A percentile compares a stretch with the other conserved stretches of the same genome.
These are phyloP conservation scores for Eudorina sp. DNA, from an alignment of 139 green algal genomes.

Conservation along the genomic window DNA sequence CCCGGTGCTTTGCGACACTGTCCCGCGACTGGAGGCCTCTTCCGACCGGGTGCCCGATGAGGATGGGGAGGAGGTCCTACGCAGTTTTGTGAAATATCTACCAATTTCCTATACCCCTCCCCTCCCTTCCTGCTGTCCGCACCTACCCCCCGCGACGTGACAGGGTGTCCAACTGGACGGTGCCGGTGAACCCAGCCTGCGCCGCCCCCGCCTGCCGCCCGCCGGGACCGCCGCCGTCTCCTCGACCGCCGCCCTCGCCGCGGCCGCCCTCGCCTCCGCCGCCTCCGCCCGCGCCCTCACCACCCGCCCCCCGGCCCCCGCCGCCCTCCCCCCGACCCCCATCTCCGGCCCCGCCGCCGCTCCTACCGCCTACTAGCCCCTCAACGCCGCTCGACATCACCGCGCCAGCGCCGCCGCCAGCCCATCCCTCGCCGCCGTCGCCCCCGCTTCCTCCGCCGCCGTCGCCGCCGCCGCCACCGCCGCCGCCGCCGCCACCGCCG, in stretches of 20 bases:
- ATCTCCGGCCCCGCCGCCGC: not conserved
- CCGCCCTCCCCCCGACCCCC: not conserved
- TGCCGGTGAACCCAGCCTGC: slow-evolving; percentile 12
- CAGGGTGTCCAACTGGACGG: slow-evolving; percentile 12
- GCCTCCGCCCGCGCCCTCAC: not conserved
- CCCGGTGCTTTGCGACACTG: too few relatives aligned
- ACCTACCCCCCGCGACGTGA: too few relatives aligned
- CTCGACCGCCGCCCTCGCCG: not conserved
- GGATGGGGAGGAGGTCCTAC: too few relatives aligned
- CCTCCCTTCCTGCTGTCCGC: too few relatives aligned
- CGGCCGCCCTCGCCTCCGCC: not conserved
- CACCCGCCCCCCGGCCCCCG: not conserved
- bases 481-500: not conserved
- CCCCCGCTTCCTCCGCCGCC: not conserved
- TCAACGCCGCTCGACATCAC: not conserved
- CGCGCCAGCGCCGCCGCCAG: not conserved
- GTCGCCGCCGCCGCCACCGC: not conserved
- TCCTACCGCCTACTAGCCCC: slow-evolving; percentile 3
- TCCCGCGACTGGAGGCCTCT: too few relatives aligned
- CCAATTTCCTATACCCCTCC: too few relatives aligned
- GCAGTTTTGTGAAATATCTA: too few relatives aligned
- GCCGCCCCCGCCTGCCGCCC: slow-evolving; percentile 17
- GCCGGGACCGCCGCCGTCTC: not conserved
- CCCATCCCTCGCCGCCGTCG: not conserved
- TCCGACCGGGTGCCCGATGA: too few relatives aligned